These are phyloP conservation scores for Prinsepia uniflora DNA, from an alignment of 306 rosid genomes.

Conservation along the genomic window DNA sequence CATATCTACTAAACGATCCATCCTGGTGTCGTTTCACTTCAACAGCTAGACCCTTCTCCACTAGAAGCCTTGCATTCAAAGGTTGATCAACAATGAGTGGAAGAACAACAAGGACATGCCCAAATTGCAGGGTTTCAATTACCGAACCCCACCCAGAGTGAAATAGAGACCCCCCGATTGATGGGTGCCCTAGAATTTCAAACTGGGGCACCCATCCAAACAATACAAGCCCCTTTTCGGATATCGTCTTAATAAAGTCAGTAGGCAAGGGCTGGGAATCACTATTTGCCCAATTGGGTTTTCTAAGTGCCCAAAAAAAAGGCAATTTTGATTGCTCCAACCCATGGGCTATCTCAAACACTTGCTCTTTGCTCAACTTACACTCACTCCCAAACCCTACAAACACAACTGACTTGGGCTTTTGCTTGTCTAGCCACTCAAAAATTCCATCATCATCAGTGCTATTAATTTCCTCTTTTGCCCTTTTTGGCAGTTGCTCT, in stretches of 20 bases:
- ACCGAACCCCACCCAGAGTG: constrained; percentile 49
- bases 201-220: constrained; percentile 38
- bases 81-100: constrained; percentile 39
- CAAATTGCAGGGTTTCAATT: constrained; percentile 44
- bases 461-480: background rate
- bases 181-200: constrained; percentile 34
- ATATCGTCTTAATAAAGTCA: constrained; percentile 26
- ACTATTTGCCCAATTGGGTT: constrained; percentile 32
- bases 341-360: constrained; percentile 46
- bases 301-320: constrained; percentile 43
- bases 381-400: constrained; percentile 45
- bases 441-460: constrained; percentile 6
- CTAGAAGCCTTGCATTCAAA: constrained; percentile 41
- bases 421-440: constrained; percentile 37
- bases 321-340: constrained; percentile 41
- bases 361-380: constrained; percentile 29
- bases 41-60: constrained; percentile 35
- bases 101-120: constrained; percentile 30
- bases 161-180: constrained; percentile 31
- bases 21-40: constrained; percentile 37
- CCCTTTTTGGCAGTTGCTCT: constrained; percentile 6
- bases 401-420: constrained; percentile 32
- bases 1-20: constrained; percentile 32
- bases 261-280: constrained; percentile 27
- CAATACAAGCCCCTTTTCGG: constrained; percentile 26